Evolutionary conservation across 1,139 yeast genomes (phyloP), one percentile per base, ranked within the genome.

Genomic region (Maudiozyma humilis): DNA sequence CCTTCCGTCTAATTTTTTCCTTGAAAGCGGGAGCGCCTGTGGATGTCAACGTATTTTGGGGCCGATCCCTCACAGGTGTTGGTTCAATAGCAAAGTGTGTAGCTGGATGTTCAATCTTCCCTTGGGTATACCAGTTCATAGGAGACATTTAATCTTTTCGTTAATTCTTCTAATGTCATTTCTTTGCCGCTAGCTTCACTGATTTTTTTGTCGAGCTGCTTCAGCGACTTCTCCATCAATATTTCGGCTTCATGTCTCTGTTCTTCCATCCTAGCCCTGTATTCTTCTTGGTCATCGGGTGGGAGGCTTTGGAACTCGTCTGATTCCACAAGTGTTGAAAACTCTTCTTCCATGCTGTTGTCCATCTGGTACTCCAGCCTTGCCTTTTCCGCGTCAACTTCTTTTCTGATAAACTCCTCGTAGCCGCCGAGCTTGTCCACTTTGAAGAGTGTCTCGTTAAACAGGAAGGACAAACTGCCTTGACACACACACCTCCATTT

Each of bases 401-500:
- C 70, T 32, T 60, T 62, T 44, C 59, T 58, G 27, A 63, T 54
- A 41, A 67, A 66, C 43, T 69, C 72, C 36, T 60, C 64, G 45
- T 71, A 67, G 0, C 78, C 78, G 14, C 78, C 78, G 59, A 67
- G 58, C 44, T 57, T 64, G 25, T 62, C 61, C 3, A 73, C 64
- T 45, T 71, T 71, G 10, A 62, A 51, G 17, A 62, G 47, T 0
- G 74, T 72, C 7, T 69, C 65, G 48, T 71, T 71, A 27, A 64
- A 51, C 33, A 74, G 45, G 47, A 64, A 71, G 33, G 68, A 65
- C 32, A 76, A 67, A 0, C 73, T 74, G 38, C 55, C 59, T 46
- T 70, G 71, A 1, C 73, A 71, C 1, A 68, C 66, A 10, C 53
- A 55, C 45, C 73, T 62, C 78, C 78, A 74, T 48, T 71, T 70